Evolutionary conservation across 2,329 filamentous ascomycete genomes (phyloP), one percentile per base, ranked within the genome.

Genomic region (Colletotrichum lindemuthianum): DNA sequence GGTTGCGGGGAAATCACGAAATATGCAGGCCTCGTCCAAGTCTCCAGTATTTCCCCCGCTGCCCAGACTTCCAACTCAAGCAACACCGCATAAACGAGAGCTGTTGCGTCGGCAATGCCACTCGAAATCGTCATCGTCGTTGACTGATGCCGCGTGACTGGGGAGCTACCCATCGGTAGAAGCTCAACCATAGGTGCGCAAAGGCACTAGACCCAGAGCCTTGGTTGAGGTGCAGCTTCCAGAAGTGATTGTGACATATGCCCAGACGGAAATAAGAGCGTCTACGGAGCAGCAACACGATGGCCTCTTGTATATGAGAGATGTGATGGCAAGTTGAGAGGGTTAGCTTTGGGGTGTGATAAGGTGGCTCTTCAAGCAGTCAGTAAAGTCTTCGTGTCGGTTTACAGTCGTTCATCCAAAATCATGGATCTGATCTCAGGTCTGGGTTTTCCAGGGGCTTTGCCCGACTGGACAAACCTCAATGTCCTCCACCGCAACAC

Each of bases 391-490:
- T 4, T 13, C 24, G 36, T 10, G 11, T 33, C 47, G 4, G 33
- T 24, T 2, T 0, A 33, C 11, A 44, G 45, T 40, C 36, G 4
- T 15, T 36, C 32, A 24, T 16, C 16, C 11, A 41, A 37, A 12
- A 45, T 45, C 41, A 63, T 63, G 60, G 60, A 63, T 13, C 48
- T 63, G n/a, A 41, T 63, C 10, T 59, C 60, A 6, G 49, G 48
- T 3, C 15, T 63, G 10, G 48, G 48, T 4, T 69, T 70, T 59
- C 69, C 69, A 6, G 41, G 58, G 12, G 32, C 63, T 15, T 37
- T 61, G 47, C 85, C 85, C 8, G 85, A 88, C 70, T 89, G 86
- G 86, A 86, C 82, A 71, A 88, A 88, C 69, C 80, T 88, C 53
- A 70, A 77, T 2, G 75, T 89, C 47, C 76, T 88, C 15, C 86